A percentile compares a stretch with the other conserved stretches of the same genome.
Evolutionary conservation across 192 early-diverging fungal genomes (phyloP).

Genomic region (Pilaira anomala): DNA sequence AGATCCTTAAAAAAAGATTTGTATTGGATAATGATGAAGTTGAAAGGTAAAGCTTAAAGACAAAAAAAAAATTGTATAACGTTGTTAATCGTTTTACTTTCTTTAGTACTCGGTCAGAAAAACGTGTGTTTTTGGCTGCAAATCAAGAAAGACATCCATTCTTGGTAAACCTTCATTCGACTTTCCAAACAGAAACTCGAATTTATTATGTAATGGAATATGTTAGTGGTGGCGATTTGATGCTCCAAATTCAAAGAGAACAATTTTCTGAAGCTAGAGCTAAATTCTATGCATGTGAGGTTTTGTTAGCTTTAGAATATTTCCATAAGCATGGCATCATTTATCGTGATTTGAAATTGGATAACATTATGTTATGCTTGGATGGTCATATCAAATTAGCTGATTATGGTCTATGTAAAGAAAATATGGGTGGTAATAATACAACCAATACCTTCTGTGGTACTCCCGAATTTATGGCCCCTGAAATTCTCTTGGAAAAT

Average conservation of each 20-base stretch:
- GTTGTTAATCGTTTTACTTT: background rate
- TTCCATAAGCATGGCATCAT: slow-evolving; percentile 92
- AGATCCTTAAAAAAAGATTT: slow-evolving; percentile 97
- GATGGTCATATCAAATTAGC: slow-evolving; percentile 84
- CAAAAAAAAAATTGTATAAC: no score
- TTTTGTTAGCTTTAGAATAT: slow-evolving; percentile 90
- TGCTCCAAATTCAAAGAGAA: slow-evolving; percentile 95
- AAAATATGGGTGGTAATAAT: slow-evolving; percentile 62
- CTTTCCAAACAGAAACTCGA: slow-evolving; percentile 91
- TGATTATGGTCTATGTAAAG: slow-evolving; percentile 88
- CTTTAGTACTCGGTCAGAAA: slow-evolving; percentile 81
- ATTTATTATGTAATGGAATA: slow-evolving; percentile 99
- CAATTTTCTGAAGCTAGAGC: slow-evolving; percentile 89
- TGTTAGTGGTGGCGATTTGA: slow-evolving; percentile 94
- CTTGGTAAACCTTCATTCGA: slow-evolving; percentile 92
- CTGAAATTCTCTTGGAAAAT: slow-evolving; percentile 75
- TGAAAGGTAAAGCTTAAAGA: slow-evolving; percentile 51
- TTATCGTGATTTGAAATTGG: slow-evolving; percentile 82
- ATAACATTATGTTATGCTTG: slow-evolving; percentile 73
- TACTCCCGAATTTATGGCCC: slow-evolving; percentile 88
- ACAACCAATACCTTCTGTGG: slow-evolving; percentile 81
- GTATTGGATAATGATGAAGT: slow-evolving; percentile 98
- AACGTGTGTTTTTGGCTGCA: slow-evolving; percentile 89
- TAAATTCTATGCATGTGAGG: slow-evolving; percentile 91
- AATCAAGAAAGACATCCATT: slow-evolving; percentile 92